Conservation (phyloP, 2,329 filamentous ascomycete genomes). For the Fusarium clavum region DNA sequence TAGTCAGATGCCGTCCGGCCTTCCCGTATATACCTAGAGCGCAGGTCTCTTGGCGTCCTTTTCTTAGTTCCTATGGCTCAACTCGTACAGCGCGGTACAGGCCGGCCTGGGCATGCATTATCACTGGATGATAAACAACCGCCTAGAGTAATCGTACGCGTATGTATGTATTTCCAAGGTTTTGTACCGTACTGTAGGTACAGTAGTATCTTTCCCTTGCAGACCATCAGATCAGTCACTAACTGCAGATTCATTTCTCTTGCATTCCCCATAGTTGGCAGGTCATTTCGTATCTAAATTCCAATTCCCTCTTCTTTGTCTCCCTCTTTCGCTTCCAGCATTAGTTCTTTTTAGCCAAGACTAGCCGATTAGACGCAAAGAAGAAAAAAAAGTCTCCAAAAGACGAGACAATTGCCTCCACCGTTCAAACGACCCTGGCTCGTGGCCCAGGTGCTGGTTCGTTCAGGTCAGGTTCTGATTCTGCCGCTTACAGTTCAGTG, state of each 20-base stretch:
- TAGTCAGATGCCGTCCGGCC: background rate
- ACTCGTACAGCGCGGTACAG: conserved; percentile 18
- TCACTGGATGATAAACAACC: conserved; percentile 22
- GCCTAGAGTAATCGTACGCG: conserved; percentile 22
- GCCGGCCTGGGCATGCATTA: conserved; percentile 18
- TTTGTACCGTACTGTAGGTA: background rate
- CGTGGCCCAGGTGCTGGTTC: background rate
- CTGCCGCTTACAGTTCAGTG: background rate
- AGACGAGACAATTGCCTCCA: conserved; percentile 14
- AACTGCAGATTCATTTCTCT: conserved; percentile 22
- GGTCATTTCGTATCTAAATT: conserved; percentile 22
- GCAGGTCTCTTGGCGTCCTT: conserved; percentile 14
- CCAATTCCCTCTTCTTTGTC: conserved; percentile 11
- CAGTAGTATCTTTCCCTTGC: background rate
- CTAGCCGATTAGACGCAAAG: background rate
- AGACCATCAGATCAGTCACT: background rate
- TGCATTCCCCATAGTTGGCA: conserved; percentile 20
- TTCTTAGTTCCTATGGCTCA: conserved; percentile 3
- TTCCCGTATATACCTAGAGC: conserved; percentile 8
- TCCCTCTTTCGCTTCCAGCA: background rate
- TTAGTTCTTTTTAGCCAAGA: background rate
- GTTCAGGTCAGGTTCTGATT: background rate
- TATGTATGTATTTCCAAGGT: conserved; percentile 16
- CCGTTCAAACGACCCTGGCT: conserved; percentile 3
- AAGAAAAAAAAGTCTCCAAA: background rate